Conservation (phyloP, 1,284 basidiomycete species). For the Leccinum discolor region DNA sequence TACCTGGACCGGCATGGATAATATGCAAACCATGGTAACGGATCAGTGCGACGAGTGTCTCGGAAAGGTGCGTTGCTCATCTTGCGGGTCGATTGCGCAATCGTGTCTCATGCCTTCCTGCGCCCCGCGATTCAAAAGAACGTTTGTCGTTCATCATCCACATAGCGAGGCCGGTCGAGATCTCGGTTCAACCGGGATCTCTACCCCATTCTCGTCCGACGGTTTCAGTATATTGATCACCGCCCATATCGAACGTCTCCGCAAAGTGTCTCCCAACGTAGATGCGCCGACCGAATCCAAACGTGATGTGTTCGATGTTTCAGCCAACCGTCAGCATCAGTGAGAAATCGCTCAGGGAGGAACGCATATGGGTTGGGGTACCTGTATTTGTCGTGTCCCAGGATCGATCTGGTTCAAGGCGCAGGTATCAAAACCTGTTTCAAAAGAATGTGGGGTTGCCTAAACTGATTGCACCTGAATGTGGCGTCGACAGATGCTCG, state of each 20-base stretch:
- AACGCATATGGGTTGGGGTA: not conserved
- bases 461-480: not conserved
- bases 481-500: not conserved
- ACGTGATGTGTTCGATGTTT: not conserved
- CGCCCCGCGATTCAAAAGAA: slow-evolving; percentile 19
- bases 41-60: slow-evolving; percentile 18
- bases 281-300: not conserved
- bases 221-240: not conserved
- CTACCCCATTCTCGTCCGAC: not conserved
- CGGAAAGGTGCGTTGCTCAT: slow-evolving; percentile 19
- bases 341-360: not conserved
- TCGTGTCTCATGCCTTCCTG: slow-evolving; percentile 29
- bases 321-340: not conserved
- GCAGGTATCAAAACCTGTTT: not conserved
- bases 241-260: not conserved
- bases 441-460: not conserved
- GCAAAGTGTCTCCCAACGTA: not conserved
- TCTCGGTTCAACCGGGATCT: not conserved
- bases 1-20: slow-evolving; percentile 15
- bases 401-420: not conserved
- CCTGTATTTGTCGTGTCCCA: not conserved
- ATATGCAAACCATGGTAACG: slow-evolving; percentile 14
- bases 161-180: not conserved
- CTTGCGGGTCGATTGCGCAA: slow-evolving; percentile 30
- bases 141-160: not conserved